Percentiles rank a stretch among this genome's conserved stretches.
Evolutionary conservation across 139 green algal genomes (phyloP).

Genomic region (Chlorella sp.): DNA sequence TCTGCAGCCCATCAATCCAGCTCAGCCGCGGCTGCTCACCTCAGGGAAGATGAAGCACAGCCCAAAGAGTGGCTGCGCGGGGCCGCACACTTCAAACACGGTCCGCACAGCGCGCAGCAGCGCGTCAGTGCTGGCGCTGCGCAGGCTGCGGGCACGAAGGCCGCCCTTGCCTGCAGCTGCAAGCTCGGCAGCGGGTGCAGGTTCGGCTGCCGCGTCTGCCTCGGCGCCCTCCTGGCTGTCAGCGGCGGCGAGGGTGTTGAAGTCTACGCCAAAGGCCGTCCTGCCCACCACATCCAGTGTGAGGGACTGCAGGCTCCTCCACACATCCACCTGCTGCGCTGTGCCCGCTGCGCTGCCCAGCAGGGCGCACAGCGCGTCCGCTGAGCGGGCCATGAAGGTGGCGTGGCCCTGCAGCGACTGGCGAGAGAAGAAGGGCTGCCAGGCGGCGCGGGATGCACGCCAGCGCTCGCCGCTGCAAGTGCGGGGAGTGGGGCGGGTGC

Average conservation of each 20-base stretch:
- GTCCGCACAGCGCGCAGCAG: conserved; percentile 8
- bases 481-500: neutral
- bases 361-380: neutral
- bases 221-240: neutral
- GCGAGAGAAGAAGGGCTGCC: conserved; percentile 4
- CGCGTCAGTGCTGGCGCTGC: neutral
- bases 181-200: neutral
- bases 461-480: neutral
- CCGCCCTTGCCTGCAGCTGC: neutral
- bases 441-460: neutral
- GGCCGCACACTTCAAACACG: conserved; percentile 16
- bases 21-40: neutral
- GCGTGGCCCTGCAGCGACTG: neutral
- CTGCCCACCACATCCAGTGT: conserved; percentile 2
- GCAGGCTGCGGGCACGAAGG: neutral
- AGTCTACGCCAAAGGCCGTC: neutral
- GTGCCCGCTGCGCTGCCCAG: neutral
- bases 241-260: neutral
- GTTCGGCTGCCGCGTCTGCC: neutral
- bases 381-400: neutral
- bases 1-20: neutral
- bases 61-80: neutral
- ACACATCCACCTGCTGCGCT: neutral
- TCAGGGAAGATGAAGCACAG: conserved; percentile 10
- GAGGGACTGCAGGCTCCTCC: neutral